Percentiles rank a stretch among this genome's conserved stretches.
These are phyloP conservation scores for Adansonia rubrostipa DNA, from an alignment of 441 rosid species.

Conservation along the genomic window DNA sequence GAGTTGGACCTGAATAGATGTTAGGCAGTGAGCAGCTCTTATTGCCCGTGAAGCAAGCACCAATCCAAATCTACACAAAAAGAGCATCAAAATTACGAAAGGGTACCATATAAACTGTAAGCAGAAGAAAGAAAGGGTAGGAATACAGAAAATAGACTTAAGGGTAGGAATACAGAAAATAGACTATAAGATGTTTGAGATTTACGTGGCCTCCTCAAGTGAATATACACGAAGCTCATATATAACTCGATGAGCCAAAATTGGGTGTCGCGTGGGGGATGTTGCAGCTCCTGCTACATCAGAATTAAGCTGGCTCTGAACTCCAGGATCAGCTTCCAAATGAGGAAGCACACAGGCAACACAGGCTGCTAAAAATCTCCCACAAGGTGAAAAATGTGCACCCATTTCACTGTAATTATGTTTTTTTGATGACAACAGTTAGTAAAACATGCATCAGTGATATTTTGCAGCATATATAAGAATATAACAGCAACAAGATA, in stretches of 20 bases:
- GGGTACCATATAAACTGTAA: background rate
- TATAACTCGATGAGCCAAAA: constrained; percentile 81
- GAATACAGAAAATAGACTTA: constrained; percentile 12
- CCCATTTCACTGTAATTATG: constrained; percentile 92
- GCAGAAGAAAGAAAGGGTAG: background rate
- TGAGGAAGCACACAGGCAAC: constrained; percentile 91
- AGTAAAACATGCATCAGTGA: constrained; percentile 5
- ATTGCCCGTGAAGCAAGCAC: constrained; percentile 89
- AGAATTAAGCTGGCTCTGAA: constrained; percentile 57
- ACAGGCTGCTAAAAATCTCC: constrained; percentile 92
- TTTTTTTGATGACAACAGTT: constrained; percentile 17
- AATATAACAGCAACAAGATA: background rate
- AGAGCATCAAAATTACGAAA: constrained; percentile 18
- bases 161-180: background rate
- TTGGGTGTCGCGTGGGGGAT: constrained; percentile 94
- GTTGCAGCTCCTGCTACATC: constrained; percentile 69
- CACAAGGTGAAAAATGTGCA: constrained; percentile 98
- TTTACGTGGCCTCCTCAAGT: constrained; percentile 93
- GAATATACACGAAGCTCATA: constrained; percentile 97
- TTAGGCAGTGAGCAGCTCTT: constrained; percentile 96
- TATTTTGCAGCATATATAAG: background rate
- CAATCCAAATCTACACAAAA: constrained; percentile 66
- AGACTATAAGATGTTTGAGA: constrained; percentile 19
- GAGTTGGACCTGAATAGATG: constrained; percentile 87
- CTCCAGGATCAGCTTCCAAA: constrained; percentile 75